phyloP scores from a whole-genome alignment of 208 protist species.

The Jaenimonas drosophilae region DNA sequence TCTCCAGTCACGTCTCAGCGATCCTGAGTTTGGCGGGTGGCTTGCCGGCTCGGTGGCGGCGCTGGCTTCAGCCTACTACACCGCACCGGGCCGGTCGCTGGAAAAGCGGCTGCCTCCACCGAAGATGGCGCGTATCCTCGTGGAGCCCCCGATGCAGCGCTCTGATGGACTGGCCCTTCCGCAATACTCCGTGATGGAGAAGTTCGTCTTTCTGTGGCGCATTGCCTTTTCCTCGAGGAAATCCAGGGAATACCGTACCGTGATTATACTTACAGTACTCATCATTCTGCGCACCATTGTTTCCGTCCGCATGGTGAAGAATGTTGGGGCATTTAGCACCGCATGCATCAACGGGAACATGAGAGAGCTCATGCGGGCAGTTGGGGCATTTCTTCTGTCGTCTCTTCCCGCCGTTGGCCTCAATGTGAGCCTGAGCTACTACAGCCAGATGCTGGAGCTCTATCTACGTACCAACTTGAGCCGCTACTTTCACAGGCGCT shows the following conservation, averaged over 20 bases:
- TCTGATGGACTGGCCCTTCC: neutral
- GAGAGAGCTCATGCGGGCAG: slow-evolving; percentile 9
- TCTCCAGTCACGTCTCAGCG: too few relatives aligned
- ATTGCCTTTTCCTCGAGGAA: slow-evolving; percentile 31
- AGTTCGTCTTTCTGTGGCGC: slow-evolving; percentile 26
- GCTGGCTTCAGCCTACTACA: neutral
- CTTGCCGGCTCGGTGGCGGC: neutral
- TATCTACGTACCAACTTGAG: slow-evolving; percentile 52
- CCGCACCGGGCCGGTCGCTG: neutral
- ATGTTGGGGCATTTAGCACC: slow-evolving; percentile 16
- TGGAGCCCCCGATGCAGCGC: neutral
- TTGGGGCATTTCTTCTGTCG: slow-evolving; percentile 21
- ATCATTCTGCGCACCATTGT: slow-evolving; percentile 33
- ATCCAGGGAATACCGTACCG: slow-evolving; percentile 20
- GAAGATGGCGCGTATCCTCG: too few relatives aligned
- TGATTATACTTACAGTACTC: slow-evolving; percentile 23
- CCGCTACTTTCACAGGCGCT: slow-evolving; percentile 39
- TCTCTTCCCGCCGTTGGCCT: slow-evolving; percentile 37
- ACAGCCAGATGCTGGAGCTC: slow-evolving; percentile 32
- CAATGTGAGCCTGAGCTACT: slow-evolving; percentile 48
- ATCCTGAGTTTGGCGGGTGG: neutral
- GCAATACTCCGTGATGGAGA: neutral
- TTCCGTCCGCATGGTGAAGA: slow-evolving; percentile 21
- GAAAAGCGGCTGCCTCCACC: too few relatives aligned
- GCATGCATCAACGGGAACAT: slow-evolving; percentile 24